phyloP scores from a whole-genome alignment of 2,329 filamentous ascomycete genomes.

The Hypomyces rosellus region DNA sequence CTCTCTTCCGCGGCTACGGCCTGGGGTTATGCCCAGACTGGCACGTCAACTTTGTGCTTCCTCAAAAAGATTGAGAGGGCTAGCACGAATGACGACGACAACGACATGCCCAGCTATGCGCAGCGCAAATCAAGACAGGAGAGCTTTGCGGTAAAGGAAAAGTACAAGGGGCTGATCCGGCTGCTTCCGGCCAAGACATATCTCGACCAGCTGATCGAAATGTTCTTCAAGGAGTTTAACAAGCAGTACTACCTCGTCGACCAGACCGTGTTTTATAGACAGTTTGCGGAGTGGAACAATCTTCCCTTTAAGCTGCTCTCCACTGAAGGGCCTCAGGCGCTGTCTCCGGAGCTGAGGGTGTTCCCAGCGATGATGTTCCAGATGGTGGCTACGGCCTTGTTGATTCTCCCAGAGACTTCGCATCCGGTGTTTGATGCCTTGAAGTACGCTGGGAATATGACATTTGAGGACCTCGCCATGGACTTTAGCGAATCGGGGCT shows the following conservation, averaged over 20 bases:
- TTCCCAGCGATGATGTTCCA: conserved; percentile 58
- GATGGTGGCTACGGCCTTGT: conserved; percentile 47
- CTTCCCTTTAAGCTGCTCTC: conserved; percentile 47
- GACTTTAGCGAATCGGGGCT: conserved; percentile 56
- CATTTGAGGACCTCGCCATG: conserved; percentile 52
- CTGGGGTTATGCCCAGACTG: conserved; percentile 49
- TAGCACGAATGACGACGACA: conserved; percentile 25
- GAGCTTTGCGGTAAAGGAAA: conserved; percentile 40
- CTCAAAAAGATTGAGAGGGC: conserved; percentile 47
- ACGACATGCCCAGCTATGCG: conserved; percentile 8
- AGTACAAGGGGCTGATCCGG: conserved; percentile 52
- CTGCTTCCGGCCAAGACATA: conserved; percentile 50
- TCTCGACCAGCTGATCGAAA: conserved; percentile 47
- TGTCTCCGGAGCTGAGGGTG: conserved; percentile 45
- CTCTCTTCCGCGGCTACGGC: conserved; percentile 39
- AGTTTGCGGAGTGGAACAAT: conserved; percentile 49
- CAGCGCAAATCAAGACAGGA: conserved; percentile 18
- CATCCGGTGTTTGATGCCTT: conserved; percentile 47
- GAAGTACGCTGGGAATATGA: conserved; percentile 54
- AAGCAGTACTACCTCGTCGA: conserved; percentile 54
- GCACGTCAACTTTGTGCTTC: conserved; percentile 48
- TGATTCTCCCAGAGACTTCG: conserved; percentile 43
- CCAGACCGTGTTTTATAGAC: conserved; percentile 42
- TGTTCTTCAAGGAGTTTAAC: conserved; percentile 54
- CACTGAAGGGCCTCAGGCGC: conserved; percentile 42